These are phyloP conservation scores for Cyclostephanos tholiformis DNA, from an alignment of 108 stramenopile species.

Conservation along the genomic window DNA sequence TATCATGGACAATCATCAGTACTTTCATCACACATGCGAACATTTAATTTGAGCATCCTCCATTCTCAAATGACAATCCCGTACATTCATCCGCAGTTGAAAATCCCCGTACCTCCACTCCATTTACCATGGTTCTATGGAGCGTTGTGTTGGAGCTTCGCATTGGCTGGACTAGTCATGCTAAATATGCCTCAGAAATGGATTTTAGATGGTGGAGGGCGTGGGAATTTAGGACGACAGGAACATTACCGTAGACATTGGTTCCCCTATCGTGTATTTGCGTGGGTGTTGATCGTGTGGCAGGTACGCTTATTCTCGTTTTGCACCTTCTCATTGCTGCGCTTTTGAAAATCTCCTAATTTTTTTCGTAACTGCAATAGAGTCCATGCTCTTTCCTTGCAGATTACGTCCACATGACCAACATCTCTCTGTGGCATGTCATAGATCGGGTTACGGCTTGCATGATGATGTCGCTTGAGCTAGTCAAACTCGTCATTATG, in stretches of 20 bases:
- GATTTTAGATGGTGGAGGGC: slow-evolving; percentile 20
- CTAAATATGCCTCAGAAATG: slow-evolving; percentile 35
- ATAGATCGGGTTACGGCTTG: slow-evolving; percentile 47
- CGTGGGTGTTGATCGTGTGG: slow-evolving; percentile 43
- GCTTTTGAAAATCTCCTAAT: neutral
- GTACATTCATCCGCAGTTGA: slow-evolving; percentile 43
- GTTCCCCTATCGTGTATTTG: slow-evolving; percentile 49
- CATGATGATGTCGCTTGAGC: slow-evolving; percentile 33
- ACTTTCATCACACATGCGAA: neutral
- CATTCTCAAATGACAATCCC: slow-evolving; percentile 38
- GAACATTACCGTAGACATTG: slow-evolving; percentile 30
- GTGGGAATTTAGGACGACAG: neutral
- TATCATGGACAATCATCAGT: neutral
- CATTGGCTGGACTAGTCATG: slow-evolving; percentile 42
- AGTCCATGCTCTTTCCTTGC: slow-evolving; percentile 54
- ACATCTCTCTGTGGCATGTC: slow-evolving; percentile 35
- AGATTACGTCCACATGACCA: slow-evolving; percentile 51
- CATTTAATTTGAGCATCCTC: neutral
- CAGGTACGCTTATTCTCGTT: slow-evolving; percentile 22
- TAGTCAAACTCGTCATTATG: slow-evolving; percentile 38
- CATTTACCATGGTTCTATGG: slow-evolving; percentile 52
- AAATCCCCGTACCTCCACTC: slow-evolving; percentile 47
- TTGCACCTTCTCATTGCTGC: neutral
- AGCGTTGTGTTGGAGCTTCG: slow-evolving; percentile 49
- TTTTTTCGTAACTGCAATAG: neutral